These are phyloP conservation scores for Podaxis sp. DNA, from an alignment of 768 basidiomycete species.

Conservation along the genomic window DNA sequence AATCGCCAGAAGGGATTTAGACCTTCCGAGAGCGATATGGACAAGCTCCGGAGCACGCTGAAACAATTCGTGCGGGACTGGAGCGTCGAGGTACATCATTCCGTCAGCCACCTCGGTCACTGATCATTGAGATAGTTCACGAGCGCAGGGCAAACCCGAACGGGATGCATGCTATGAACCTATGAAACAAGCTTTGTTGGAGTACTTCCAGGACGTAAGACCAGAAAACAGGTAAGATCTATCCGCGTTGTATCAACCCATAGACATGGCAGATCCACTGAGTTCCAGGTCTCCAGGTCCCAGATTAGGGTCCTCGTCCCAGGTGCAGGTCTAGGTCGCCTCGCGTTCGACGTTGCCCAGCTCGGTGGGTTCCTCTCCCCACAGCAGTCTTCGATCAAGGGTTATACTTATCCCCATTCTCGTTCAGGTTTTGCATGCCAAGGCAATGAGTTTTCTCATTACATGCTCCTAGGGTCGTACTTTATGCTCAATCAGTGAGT, in stretches of 20 bases:
- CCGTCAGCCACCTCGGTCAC: not conserved
- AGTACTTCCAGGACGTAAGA: constrained; percentile 59
- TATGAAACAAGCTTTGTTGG: constrained; percentile 70
- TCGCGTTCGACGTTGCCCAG: constrained; percentile 86
- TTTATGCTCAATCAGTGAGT: constrained; percentile 83
- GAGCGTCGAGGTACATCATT: constrained; percentile 66
- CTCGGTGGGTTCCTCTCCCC: constrained; percentile 48
- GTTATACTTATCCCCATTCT: not conserved
- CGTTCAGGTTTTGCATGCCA: constrained; percentile 80
- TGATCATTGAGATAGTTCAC: not conserved
- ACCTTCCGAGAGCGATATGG: constrained; percentile 77
- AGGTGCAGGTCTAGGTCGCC: constrained; percentile 83
- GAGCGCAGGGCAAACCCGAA: constrained; percentile 64
- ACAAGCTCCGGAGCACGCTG: constrained; percentile 87
- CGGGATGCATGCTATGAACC: constrained; percentile 80
- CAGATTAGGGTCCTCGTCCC: constrained; percentile 80
- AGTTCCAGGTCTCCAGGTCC: constrained; percentile 31
- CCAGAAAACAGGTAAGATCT: constrained; percentile 48
- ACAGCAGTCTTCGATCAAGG: not conserved
- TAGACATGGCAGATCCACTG: not conserved
- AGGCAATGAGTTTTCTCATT: constrained; percentile 94
- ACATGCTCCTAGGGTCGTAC: constrained; percentile 89
- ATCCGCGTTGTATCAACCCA: constrained; percentile 2
- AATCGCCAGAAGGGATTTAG: constrained; percentile 33
- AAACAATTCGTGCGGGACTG: constrained; percentile 95